Evolutionary conservation across 176 grass and related monocot genomes (phyloP).

Genomic region (Zizania latifolia): DNA sequence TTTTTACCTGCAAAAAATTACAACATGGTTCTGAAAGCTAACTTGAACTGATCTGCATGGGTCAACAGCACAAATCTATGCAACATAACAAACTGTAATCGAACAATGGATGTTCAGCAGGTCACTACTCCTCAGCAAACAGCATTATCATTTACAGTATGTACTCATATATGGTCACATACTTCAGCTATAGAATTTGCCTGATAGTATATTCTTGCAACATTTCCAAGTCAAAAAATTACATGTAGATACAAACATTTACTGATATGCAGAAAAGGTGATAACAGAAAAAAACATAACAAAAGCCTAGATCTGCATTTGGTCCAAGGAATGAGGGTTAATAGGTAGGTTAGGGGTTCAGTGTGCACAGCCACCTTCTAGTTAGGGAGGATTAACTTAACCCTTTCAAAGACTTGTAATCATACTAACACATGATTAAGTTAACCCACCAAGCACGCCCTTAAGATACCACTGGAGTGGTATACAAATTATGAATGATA

Average conservation of each 20-base stretch:
- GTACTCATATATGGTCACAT: not conserved
- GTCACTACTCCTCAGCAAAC: not conserved
- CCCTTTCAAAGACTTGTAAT: not conserved
- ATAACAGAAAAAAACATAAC: not conserved
- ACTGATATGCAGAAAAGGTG: not conserved
- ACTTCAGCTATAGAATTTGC: not conserved
- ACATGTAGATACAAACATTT: not conserved
- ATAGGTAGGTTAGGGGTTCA: not conserved
- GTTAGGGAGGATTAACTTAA: not conserved
- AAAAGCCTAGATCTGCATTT: not conserved
- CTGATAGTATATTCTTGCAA: not conserved
- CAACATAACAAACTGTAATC: not conserved
- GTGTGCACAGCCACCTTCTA: not conserved
- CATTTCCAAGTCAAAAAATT: not conserved
- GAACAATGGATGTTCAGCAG: not conserved
- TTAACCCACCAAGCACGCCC: not conserved
- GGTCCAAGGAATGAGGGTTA: not conserved
- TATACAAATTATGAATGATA: not conserved
- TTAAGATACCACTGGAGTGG: not conserved
- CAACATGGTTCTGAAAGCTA: not conserved
- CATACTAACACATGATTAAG: not conserved
- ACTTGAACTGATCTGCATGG: not conserved
- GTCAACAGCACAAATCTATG: not conserved
- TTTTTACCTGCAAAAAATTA: constrained; percentile 42
- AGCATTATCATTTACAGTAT: not conserved